These are phyloP conservation scores for Neurospora sp. DNA, from an alignment of 495 filamentous ascomycete genomes.

Conservation along the genomic window DNA sequence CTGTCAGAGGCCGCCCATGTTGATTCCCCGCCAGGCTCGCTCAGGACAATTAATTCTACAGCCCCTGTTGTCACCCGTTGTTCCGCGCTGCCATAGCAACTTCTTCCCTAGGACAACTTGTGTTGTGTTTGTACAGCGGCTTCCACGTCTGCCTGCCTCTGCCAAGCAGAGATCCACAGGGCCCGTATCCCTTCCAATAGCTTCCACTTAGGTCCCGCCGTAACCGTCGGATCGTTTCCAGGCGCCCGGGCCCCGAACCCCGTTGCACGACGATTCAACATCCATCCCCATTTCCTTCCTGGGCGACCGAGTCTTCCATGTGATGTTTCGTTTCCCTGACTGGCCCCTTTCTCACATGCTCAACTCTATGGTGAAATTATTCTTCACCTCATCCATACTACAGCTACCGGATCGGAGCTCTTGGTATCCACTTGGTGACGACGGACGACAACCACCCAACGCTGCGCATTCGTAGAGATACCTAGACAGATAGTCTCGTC, in stretches of 20 bases:
- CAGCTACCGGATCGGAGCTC: not conserved
- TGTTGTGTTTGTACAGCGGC: not conserved
- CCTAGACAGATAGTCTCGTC: not conserved
- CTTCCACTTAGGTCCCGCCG: not conserved
- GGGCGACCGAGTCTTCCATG: not conserved
- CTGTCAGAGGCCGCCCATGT: not conserved
- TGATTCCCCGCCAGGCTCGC: not conserved
- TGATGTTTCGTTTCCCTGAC: not conserved
- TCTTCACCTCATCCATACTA: not conserved
- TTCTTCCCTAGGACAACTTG: not conserved
- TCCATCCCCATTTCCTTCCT: not conserved
- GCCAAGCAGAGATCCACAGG: not conserved
- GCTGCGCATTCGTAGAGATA: not conserved
- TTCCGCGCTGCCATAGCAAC: not conserved
- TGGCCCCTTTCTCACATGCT: not conserved
- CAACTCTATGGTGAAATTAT: not conserved
- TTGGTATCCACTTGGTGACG: not conserved
- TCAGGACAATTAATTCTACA: not conserved
- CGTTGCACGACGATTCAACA: not conserved
- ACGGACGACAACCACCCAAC: not conserved
- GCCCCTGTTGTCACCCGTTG: not conserved
- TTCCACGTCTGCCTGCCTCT: not conserved
- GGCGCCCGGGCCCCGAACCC: not conserved
- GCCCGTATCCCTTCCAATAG: not conserved
- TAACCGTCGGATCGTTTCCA: not conserved